These are phyloP conservation scores for Talaromyces proteolyticus DNA, from an alignment of 495 filamentous ascomycete species.

Conservation along the genomic window DNA sequence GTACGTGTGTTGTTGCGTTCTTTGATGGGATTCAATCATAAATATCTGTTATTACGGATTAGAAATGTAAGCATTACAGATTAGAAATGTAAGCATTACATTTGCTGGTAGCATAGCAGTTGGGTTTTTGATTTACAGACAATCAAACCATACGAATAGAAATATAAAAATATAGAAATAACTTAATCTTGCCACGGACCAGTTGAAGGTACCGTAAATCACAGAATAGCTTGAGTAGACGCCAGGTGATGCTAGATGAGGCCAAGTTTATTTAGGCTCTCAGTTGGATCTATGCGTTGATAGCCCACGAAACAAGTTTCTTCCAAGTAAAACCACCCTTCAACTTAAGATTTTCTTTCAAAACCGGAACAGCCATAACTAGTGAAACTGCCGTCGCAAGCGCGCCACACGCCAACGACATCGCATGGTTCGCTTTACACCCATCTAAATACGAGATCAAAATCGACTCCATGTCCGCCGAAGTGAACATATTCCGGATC, in stretches of 20 bases:
- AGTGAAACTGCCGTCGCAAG: neutral
- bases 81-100: no score
- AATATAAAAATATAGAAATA: no score
- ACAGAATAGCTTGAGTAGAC: no score
- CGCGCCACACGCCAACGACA: neutral
- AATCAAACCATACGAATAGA: no score
- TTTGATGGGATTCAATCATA: slow-evolving; percentile 15
- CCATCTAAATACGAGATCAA: slow-evolving; percentile 52
- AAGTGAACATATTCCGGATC: slow-evolving; percentile 36
- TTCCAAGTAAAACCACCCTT: no score
- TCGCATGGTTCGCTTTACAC: slow-evolving; percentile 26
- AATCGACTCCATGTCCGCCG: slow-evolving; percentile 37
- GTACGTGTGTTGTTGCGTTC: slow-evolving; percentile 27
- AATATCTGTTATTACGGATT: neutral
- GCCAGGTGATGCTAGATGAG: no score
- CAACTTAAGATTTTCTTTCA: neutral
- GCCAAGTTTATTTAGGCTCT: no score
- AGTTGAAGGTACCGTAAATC: no score
- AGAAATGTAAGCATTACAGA: no score
- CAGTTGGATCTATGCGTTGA: neutral
- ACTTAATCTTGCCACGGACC: no score
- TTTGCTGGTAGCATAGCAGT: no score
- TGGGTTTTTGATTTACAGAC: no score
- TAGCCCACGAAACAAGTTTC: neutral
- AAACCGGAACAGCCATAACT: neutral